Conservation (phyloP, 1,284 basidiomycete species). For the Trametes pubescens region DNA sequence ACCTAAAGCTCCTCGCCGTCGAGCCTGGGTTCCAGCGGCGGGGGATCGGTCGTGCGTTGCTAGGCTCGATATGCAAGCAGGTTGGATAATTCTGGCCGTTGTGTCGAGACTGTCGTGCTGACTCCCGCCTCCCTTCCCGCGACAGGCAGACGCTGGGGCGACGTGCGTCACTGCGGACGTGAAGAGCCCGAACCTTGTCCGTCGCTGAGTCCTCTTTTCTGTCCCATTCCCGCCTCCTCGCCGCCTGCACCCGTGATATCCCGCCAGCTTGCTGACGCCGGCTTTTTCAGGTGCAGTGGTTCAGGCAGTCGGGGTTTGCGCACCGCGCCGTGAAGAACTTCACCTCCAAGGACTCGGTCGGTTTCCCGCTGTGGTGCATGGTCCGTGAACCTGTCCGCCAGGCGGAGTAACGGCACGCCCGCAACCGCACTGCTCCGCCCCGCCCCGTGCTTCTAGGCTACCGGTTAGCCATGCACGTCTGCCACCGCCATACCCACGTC, state of each 20-base stretch:
- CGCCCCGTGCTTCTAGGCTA: conserved; percentile 1
- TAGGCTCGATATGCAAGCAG: conserved; percentile 32
- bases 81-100: conserved; percentile 10
- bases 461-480: background rate
- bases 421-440: background rate
- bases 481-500: background rate
- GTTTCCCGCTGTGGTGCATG: conserved; percentile 43
- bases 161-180: conserved; percentile 34
- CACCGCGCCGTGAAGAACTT: conserved; percentile 42
- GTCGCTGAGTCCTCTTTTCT: conserved; percentile 16
- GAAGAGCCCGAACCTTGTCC: conserved; percentile 35
- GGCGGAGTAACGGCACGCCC: background rate
- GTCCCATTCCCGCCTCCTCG: background rate
- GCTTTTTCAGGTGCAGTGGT: conserved; percentile 36
- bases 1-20: conserved; percentile 37
- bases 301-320: conserved; percentile 35
- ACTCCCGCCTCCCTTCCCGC: background rate
- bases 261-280: background rate
- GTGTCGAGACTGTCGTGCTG: background rate
- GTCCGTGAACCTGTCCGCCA: conserved; percentile 31
- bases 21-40: conserved; percentile 30
- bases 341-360: conserved; percentile 32
- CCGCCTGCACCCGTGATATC: background rate
- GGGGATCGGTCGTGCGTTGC: conserved; percentile 35
- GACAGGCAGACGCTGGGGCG: conserved; percentile 33